Conservation (phyloP, 169 alveolate genomes). For the Plasmodium vinckei region DNA sequence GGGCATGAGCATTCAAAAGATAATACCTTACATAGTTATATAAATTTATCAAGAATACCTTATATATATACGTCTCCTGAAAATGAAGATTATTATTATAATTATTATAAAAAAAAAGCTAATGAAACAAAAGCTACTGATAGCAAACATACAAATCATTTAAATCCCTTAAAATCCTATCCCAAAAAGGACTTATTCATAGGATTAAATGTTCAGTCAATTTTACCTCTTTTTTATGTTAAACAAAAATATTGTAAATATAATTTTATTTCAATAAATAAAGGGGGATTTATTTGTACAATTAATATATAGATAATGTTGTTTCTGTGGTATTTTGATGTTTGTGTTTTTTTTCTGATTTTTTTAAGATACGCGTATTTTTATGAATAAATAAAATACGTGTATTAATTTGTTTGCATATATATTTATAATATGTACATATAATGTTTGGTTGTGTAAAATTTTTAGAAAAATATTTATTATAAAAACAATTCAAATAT, state of each 20-base stretch:
- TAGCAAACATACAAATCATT: conserved; percentile 57
- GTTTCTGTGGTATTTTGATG: background rate
- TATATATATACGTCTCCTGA: conserved; percentile 36
- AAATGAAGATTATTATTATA: conserved; percentile 56
- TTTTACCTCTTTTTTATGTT: conserved; percentile 74
- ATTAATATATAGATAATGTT: conserved; percentile 51
- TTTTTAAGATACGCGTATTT: background rate
- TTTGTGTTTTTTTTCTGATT: conserved; percentile 7
- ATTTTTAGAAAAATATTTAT: too few relatives aligned
- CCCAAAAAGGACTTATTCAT: conserved; percentile 72
- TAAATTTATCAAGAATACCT: conserved; percentile 71
- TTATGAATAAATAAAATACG: background rate
- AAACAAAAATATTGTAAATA: conserved; percentile 70
- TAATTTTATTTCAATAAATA: conserved; percentile 73
- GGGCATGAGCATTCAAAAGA: conserved; percentile 56
- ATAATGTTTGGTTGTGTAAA: background rate
- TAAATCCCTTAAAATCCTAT: conserved; percentile 56
- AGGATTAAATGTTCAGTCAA: conserved; percentile 72
- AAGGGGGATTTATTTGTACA: conserved; percentile 75
- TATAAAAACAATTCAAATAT: too few relatives aligned
- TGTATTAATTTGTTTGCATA: background rate
- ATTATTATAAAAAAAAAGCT: conserved; percentile 58
- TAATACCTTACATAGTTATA: conserved; percentile 17
- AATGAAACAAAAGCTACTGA: conserved; percentile 57
- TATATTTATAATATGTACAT: background rate